Evolutionary conservation across 2,329 filamentous ascomycete species (phyloP).

Genomic region (Alternaria infectoria): DNA sequence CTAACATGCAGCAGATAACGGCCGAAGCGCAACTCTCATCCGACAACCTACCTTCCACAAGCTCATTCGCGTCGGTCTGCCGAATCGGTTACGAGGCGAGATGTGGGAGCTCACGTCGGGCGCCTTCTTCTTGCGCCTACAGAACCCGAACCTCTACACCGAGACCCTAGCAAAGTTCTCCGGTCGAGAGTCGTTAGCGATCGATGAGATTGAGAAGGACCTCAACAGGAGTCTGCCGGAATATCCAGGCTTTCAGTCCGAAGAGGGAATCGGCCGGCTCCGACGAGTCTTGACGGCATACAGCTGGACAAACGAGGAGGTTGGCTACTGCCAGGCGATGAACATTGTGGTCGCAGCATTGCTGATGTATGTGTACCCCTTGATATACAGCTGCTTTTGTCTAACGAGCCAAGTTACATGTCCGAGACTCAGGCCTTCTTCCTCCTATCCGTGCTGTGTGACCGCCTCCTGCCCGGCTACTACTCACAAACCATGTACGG

Average conservation of each 20-base stretch:
- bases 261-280: conserved; percentile 89
- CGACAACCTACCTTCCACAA: conserved; percentile 98
- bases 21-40: conserved; percentile 87
- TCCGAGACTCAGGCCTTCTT: conserved; percentile 97
- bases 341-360: conserved; percentile 99
- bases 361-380: conserved; percentile 69
- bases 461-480: conserved; percentile 91
- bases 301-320: conserved; percentile 94
- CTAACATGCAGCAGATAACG: conserved; percentile 69
- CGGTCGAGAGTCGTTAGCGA: conserved; percentile 88
- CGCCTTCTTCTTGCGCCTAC: conserved; percentile 84
- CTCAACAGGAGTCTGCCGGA: conserved; percentile 94
- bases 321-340: conserved; percentile 99
- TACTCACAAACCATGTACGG: conserved; percentile 99
- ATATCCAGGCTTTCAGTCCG: conserved; percentile 95
- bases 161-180: conserved; percentile 85
- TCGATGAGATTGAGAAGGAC: conserved; percentile 99
- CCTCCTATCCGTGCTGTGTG: conserved; percentile 87
- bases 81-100: conserved; percentile 90
- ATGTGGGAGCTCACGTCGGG: conserved; percentile 96
- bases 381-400: conserved; percentile 8
- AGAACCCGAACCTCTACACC: conserved; percentile 81
- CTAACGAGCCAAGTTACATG: conserved; percentile 72
- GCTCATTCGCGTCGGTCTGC: conserved; percentile 91
- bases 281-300: conserved; percentile 93